A percentile compares a stretch with the other conserved stretches of the same genome.
Conservation (phyloP, 2,329 filamentous ascomycete species). For the Dactylellina parvicollis region DNA sequence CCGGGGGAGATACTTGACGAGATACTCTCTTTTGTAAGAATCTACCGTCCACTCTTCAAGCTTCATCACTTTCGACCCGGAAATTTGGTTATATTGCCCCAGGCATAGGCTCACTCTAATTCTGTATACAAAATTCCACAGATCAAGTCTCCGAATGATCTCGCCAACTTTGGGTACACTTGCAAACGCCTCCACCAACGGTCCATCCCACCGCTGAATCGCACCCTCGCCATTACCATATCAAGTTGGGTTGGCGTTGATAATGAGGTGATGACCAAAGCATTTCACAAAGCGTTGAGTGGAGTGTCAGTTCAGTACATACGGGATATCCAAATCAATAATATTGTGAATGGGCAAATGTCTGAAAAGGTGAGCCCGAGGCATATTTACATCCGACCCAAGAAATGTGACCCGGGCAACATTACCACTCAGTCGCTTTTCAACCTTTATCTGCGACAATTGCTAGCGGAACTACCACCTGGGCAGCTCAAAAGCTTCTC, state of each 20-base stretch:
- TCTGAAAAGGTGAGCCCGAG: neutral
- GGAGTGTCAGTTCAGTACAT: neutral
- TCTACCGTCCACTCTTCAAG: neutral
- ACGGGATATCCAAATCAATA: slow-evolving; percentile 2
- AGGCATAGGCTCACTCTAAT: neutral
- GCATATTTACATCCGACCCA: slow-evolving; percentile 9
- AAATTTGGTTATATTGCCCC: too few relatives aligned
- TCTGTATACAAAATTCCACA: neutral
- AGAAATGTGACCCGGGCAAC: neutral
- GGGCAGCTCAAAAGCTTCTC: slow-evolving; percentile 4
- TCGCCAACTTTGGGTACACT: slow-evolving; percentile 2
- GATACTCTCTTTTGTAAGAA: slow-evolving; percentile 1
- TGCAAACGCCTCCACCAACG: slow-evolving; percentile 5
- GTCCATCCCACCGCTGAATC: slow-evolving; percentile 7
- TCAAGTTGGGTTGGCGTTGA: neutral
- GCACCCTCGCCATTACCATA: slow-evolving; percentile 15
- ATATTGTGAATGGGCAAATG: neutral
- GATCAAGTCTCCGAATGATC: neutral
- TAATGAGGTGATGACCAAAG: neutral
- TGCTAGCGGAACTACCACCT: neutral
- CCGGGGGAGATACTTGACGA: neutral
- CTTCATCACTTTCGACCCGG: too few relatives aligned
- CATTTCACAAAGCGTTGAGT: slow-evolving; percentile 11
- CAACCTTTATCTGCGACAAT: slow-evolving; percentile 14
- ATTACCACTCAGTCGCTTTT: neutral